Percentiles rank a stretch among this genome's conserved stretches.
Conservation (phyloP, 257 asterid genomes). For the Solanum bukasovii region DNA sequence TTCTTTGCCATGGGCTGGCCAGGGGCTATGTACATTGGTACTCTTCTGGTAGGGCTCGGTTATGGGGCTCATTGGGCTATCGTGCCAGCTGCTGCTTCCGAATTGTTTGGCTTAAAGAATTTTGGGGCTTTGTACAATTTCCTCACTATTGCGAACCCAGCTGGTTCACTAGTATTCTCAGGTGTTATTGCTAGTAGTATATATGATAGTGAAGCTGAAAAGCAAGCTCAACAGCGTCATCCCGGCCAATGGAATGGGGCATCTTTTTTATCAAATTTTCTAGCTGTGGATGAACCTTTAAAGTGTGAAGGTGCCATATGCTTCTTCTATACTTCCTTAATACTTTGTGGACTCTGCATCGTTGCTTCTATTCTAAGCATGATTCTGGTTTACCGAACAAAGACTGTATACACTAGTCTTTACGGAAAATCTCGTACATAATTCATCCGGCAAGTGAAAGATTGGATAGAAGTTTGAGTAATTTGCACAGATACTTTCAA, state of each 20-base stretch:
- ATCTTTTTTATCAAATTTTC: slow-evolving; percentile 33
- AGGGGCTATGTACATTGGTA: slow-evolving; percentile 72
- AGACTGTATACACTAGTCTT: slow-evolving; percentile 49
- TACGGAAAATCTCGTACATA: slow-evolving; percentile 42
- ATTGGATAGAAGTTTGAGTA: not conserved
- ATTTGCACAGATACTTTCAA: not conserved
- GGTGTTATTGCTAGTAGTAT: slow-evolving; percentile 41
- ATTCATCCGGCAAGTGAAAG: not conserved
- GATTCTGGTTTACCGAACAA: slow-evolving; percentile 74
- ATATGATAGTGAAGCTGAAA: slow-evolving; percentile 42
- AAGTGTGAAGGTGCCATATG: slow-evolving; percentile 70
- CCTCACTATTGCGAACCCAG: slow-evolving; percentile 44
- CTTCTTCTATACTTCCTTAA: slow-evolving; percentile 65
- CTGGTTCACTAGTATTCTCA: slow-evolving; percentile 39
- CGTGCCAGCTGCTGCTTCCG: slow-evolving; percentile 87
- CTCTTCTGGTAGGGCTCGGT: slow-evolving; percentile 89
- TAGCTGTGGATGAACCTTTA: slow-evolving; percentile 32
- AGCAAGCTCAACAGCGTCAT: slow-evolving; percentile 38
- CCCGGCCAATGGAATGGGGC: slow-evolving; percentile 9
- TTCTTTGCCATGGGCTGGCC: slow-evolving; percentile 94
- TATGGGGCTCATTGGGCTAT: slow-evolving; percentile 98
- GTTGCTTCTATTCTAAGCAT: slow-evolving; percentile 51
- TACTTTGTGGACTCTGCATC: slow-evolving; percentile 75
- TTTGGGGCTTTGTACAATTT: slow-evolving; percentile 54
- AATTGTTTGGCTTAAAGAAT: slow-evolving; percentile 78